phyloP scores from a whole-genome alignment of 345 rosid genomes.

The Corchorus olitorius region DNA sequence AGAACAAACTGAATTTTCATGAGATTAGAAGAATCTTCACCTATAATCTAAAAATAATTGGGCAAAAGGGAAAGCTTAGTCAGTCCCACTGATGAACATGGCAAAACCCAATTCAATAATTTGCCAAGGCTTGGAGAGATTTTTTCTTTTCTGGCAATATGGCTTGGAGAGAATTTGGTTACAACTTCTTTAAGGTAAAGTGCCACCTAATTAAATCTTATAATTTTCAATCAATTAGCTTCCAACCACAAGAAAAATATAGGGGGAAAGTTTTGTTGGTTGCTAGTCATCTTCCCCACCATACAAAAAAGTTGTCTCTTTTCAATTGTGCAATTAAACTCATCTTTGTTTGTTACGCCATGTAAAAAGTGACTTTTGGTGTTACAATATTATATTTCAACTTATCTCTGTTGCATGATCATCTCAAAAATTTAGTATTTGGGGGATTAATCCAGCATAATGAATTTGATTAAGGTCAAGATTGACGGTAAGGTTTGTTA shows the following conservation, averaged over 20 bases:
- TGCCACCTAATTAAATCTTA: slow-evolving; percentile 12
- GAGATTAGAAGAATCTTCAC: neutral
- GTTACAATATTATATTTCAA: neutral
- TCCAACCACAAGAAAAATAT: slow-evolving; percentile 14
- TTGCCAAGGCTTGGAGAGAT: neutral
- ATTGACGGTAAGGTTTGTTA: too few species aligned
- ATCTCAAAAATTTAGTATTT: neutral
- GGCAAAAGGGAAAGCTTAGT: neutral
- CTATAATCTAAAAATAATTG: neutral
- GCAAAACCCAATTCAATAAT: neutral
- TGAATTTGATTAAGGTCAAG: neutral
- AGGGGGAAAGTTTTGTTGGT: slow-evolving; percentile 14
- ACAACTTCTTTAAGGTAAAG: slow-evolving; percentile 14
- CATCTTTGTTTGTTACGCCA: slow-evolving; percentile 12
- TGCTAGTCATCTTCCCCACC: slow-evolving; percentile 34
- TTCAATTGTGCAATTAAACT: neutral
- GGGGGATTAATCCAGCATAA: neutral
- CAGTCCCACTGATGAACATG: neutral
- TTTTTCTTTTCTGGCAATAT: too few species aligned
- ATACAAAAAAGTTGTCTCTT: neutral
- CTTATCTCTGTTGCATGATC: neutral
- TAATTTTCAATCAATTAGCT: neutral
- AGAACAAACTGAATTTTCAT: neutral
- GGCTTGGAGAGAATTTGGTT: neutral
- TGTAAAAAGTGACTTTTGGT: neutral